Evolutionary conservation across 805 yeast species (phyloP).

Genomic region (Candida sakaeoensis): DNA sequence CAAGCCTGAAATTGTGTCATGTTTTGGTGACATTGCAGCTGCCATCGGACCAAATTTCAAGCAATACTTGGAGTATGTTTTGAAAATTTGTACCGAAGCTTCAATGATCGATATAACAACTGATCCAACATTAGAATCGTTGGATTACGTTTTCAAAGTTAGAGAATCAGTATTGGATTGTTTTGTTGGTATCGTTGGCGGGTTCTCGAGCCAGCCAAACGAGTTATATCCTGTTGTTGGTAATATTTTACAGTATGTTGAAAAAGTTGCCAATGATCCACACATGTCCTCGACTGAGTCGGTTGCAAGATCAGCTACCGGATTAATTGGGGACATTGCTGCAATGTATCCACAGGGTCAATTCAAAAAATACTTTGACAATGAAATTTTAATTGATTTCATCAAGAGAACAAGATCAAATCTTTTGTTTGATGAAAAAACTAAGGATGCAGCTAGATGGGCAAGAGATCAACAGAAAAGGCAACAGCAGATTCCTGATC

Average conservation of each 20-base stretch:
- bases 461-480: slow-evolving; percentile 82
- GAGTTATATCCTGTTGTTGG: slow-evolving; percentile 62
- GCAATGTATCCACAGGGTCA: slow-evolving; percentile 80
- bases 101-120: slow-evolving; percentile 57
- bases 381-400: slow-evolving; percentile 76
- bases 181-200: slow-evolving; percentile 92
- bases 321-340: slow-evolving; percentile 89
- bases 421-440: slow-evolving; percentile 55
- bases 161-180: slow-evolving; percentile 92
- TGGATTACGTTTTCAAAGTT: slow-evolving; percentile 68
- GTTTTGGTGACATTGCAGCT: slow-evolving; percentile 94
- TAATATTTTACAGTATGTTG: slow-evolving; percentile 67
- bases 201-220: slow-evolving; percentile 68
- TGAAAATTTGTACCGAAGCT: slow-evolving; percentile 71
- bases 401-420: slow-evolving; percentile 71
- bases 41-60: slow-evolving; percentile 75
- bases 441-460: slow-evolving; percentile 95
- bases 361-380: slow-evolving; percentile 59
- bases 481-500: slow-evolving; percentile 17
- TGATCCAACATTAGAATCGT: slow-evolving; percentile 69
- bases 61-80: slow-evolving; percentile 74
- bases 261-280: slow-evolving; percentile 55
- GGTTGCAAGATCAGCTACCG: slow-evolving; percentile 79
- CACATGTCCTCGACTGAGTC: slow-evolving; percentile 61
- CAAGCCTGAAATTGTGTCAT: slow-evolving; percentile 83